These are phyloP conservation scores for Lindgomyces ingoldianus DNA, from an alignment of 495 filamentous ascomycete species.

Conservation along the genomic window DNA sequence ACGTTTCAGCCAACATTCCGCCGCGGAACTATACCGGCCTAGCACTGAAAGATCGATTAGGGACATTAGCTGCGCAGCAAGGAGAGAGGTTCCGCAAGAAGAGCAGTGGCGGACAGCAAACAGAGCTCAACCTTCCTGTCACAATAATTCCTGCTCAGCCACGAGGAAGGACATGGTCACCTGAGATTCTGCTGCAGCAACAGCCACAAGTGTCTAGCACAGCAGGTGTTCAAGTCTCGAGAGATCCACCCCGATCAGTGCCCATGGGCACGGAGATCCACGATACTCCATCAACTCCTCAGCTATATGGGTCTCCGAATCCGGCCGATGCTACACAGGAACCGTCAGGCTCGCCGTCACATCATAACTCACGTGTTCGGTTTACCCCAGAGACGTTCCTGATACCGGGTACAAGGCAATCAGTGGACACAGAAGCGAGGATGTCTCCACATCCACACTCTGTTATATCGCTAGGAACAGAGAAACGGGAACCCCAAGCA, in stretches of 20 bases:
- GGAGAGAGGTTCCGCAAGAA: conserved; percentile 43
- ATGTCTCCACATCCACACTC: neutral
- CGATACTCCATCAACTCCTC: neutral
- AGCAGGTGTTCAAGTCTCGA: neutral
- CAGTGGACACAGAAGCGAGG: neutral
- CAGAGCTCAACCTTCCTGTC: conserved; percentile 55
- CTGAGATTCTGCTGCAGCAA: conserved; percentile 30
- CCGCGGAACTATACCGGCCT: conserved; percentile 42
- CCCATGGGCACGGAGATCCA: neutral
- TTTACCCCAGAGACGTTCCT: conserved; percentile 32
- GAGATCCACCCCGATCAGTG: conserved; percentile 2
- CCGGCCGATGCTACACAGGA: neutral
- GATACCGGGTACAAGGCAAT: neutral
- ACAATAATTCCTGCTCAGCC: conserved; percentile 70
- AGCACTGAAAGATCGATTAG: conserved; percentile 41
- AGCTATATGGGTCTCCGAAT: neutral
- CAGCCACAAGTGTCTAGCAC: neutral
- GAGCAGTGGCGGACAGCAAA: conserved; percentile 32
- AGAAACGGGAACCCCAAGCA: neutral
- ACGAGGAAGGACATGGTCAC: conserved; percentile 49
- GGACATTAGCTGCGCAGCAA: conserved; percentile 45
- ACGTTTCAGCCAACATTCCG: conserved; percentile 29
- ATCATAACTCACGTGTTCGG: conserved; percentile 20
- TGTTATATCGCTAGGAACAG: neutral
- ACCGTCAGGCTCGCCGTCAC: neutral